Conservation (phyloP, 495 filamentous ascomycete genomes). For the Beverwykella pulmonaria region DNA sequence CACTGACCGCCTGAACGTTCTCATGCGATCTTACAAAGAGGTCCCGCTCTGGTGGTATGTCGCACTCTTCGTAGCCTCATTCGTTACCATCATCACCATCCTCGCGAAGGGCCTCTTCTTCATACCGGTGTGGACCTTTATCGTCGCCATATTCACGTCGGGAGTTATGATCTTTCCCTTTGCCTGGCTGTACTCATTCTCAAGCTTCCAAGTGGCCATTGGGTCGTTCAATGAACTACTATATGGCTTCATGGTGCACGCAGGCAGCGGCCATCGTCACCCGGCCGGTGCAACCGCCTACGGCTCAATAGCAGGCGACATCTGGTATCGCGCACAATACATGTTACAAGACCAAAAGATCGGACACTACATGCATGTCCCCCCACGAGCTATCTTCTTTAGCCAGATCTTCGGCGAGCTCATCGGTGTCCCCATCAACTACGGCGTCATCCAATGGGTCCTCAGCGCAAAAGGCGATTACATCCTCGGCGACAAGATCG, state of each 20-base stretch:
- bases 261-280: constrained; percentile 50
- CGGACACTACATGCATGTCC: constrained; percentile 61
- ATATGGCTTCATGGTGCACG: constrained; percentile 60
- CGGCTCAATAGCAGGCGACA: constrained; percentile 54
- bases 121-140: constrained; percentile 60
- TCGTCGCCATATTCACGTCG: constrained; percentile 56
- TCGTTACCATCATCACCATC: constrained; percentile 53
- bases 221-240: constrained; percentile 58
- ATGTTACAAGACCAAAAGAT: constrained; percentile 58
- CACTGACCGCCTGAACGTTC: constrained; percentile 58
- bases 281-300: constrained; percentile 58
- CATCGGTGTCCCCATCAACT: constrained; percentile 55
- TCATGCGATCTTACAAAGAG: constrained; percentile 58
- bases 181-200: constrained; percentile 59
- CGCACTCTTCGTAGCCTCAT: constrained; percentile 51
- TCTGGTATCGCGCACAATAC: constrained; percentile 54
- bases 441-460: constrained; percentile 53
- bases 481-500: constrained; percentile 52
- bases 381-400: constrained; percentile 49
- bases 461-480: constrained; percentile 56
- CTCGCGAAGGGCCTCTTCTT: constrained; percentile 54
- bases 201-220: constrained; percentile 57
- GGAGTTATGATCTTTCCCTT: constrained; percentile 57
- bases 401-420: constrained; percentile 59
- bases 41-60: constrained; percentile 61